Evolutionary conservation across 768 basidiomycete genomes (phyloP), one percentile per base, ranked within the genome.

Genomic region (Lactarius pseudohatsudake): DNA sequence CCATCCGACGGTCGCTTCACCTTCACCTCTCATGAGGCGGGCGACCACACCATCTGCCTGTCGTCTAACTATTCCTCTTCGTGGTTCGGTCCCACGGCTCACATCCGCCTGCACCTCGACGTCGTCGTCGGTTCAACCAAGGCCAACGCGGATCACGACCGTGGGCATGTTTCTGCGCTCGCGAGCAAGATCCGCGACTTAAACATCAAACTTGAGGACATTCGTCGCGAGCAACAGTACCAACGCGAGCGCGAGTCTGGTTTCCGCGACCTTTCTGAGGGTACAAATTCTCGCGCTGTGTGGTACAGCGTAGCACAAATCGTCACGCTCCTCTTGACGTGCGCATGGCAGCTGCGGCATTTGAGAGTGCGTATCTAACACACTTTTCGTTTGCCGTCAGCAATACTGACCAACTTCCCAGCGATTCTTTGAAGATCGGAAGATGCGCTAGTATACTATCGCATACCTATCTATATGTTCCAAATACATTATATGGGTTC

Each of bases 41-140:
- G 96, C 57, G 97, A 98, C 80, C 97, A 99, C 79, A 88, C 92
- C 61, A 97, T 99, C 74, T 99, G 97, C 75, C 85, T 98, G 59
- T 92, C 92, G 7, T 91, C 93, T 22, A 96, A 96, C 76, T 90
- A 94, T 78, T 81, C 81, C 28, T 77, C 80, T 2, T 86, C 91
- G 18, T 96, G 92, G 94, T 91, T 92, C 77, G 69, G 75, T 26
- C 83, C 85, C 64, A 84, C 81, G 73, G 86, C 92, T 2, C 96
- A 98, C 76, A 92, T 99, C 68, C 92, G 93, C 56, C 86, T 99
- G 66, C 91, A 98, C 79, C 86, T 99, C 71, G 97, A 98, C 74
- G 85, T 99, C 64, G 88, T 92, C 62, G 92, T 98, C 62, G 97
- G 97, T 28, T 86, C 84, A 58, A 88, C 92, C 32, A 94, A 90